phyloP scores from a whole-genome alignment of 2,329 filamentous ascomycete genomes.

The Knufia fluminis region DNA sequence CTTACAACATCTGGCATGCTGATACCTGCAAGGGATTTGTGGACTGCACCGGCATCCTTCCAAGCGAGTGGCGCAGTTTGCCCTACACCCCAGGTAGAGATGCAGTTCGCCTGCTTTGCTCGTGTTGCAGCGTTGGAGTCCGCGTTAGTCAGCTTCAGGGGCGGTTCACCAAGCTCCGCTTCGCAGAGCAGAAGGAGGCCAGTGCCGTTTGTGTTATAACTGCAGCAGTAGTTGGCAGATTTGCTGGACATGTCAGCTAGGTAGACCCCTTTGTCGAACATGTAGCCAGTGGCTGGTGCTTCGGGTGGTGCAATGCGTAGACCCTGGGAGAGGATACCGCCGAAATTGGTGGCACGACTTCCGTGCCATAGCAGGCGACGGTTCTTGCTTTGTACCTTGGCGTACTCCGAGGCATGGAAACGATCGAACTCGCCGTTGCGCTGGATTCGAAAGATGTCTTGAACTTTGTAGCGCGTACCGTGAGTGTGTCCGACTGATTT shows the following conservation, averaged over 20 bases:
- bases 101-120: constrained; percentile 50
- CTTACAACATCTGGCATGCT: constrained; percentile 43
- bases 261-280: constrained; percentile 88
- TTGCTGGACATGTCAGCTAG: constrained; percentile 78
- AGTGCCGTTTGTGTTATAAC: constrained; percentile 53
- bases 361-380: constrained; percentile 81
- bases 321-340: constrained; percentile 78
- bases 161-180: constrained; percentile 67
- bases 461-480: constrained; percentile 33
- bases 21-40: constrained; percentile 56
- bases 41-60: constrained; percentile 64
- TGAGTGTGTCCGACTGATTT: constrained; percentile 62
- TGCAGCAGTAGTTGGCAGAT: constrained; percentile 66
- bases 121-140: constrained; percentile 56
- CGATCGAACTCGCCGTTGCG: constrained; percentile 62
- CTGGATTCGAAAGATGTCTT: constrained; percentile 75
- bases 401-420: constrained; percentile 50
- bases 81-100: constrained; percentile 65
- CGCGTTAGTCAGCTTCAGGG: constrained; percentile 52
- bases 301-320: constrained; percentile 75
- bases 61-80: constrained; percentile 54
- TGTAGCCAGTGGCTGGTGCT: constrained; percentile 65
- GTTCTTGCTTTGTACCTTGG: constrained; percentile 49
- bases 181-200: constrained; percentile 76
- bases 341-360: constrained; percentile 72